These are phyloP conservation scores for Trichoderma sp. DNA, from an alignment of 2,329 filamentous ascomycete species.

Conservation along the genomic window DNA sequence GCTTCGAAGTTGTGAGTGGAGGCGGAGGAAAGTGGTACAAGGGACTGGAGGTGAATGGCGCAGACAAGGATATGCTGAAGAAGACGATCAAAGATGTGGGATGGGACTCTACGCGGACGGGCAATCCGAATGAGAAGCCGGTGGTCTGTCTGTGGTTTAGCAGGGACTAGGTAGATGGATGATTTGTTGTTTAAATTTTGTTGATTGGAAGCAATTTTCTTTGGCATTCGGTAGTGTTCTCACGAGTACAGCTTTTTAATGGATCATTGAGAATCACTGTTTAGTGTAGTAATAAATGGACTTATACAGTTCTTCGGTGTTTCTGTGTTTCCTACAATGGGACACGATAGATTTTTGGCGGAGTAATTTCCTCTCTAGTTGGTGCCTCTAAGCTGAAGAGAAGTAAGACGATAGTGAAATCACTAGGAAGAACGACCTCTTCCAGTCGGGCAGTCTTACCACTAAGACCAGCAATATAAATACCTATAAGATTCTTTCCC, in stretches of 20 bases:
- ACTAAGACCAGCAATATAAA: too few relatives aligned
- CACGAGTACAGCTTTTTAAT: background rate
- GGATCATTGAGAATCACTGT: background rate
- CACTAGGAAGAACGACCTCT: too few relatives aligned
- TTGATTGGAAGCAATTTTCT: background rate
- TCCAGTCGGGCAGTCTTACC: too few relatives aligned
- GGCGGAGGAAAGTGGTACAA: slow-evolving; percentile 63
- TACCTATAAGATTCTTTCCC: too few relatives aligned
- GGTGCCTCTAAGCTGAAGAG: too few relatives aligned
- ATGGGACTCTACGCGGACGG: slow-evolving; percentile 59
- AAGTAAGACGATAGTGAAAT: too few relatives aligned
- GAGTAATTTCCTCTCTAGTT: too few relatives aligned
- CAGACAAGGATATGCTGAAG: slow-evolving; percentile 52
- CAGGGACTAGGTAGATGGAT: slow-evolving; percentile 47
- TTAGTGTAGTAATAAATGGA: background rate
- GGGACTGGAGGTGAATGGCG: slow-evolving; percentile 56
- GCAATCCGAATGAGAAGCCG: slow-evolving; percentile 52
- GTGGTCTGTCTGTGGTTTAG: slow-evolving; percentile 65
- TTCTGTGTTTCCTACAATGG: background rate
- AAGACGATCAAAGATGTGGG: slow-evolving; percentile 60
- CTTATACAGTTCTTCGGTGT: background rate
- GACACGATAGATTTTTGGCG: background rate
- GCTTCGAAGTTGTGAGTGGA: slow-evolving; percentile 60
- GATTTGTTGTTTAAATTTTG: background rate
- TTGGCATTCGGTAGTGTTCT: background rate